Base-by-base conservation (phyloP, 169 alveolate genomes). In the Eimeria tenella region DNA sequence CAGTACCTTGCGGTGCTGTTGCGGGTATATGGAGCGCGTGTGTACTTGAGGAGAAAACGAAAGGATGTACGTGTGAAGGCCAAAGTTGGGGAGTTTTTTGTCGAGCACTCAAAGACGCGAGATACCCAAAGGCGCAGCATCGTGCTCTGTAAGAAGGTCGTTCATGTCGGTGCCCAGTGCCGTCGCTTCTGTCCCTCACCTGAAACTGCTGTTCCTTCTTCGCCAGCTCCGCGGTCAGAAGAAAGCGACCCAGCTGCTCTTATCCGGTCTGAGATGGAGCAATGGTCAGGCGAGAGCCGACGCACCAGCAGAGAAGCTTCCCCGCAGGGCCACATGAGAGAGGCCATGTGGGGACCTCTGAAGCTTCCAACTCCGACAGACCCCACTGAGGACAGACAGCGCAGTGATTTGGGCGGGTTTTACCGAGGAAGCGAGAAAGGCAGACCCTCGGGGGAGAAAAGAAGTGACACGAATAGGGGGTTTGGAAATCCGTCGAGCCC, bases 1-100 rank as follows among this genome's bases (percentile, higher is more conserved):
- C 94, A 91, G 86, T 56, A 58, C n/a, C 91, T 91, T 10, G 94
- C 94, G 5, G 94, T 79, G 17, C 55, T 86, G 73, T 58, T 91
- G 90, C 63, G 77, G 13, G 55, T 86, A 6, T 62, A 63, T 23
- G 91, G 79, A 7, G 91, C 87, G 19, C 71, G 77, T 10, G 25
- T 91, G 65, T 23, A 73, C 10, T 70, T 91, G 13, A 73, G 63
- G 70, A 77, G 60, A 31, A 53, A 91, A 17, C 53, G 68, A 74
- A 62, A 62, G 21, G 71, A 63, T 53, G 71, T 52, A 7, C 58
- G 73, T 19, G 21, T 91, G 83, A 77, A 63, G 74, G 86, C 91
- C 73, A 79, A 79, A 52, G 91, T 91, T 42, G 94, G 94, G 55
- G 94, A 91, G 65, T 42, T 79, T n/a, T 91, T 91, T 25, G 55